Conservation (phyloP, 257 asterid genomes). For the Rehmannia glutinosa region DNA sequence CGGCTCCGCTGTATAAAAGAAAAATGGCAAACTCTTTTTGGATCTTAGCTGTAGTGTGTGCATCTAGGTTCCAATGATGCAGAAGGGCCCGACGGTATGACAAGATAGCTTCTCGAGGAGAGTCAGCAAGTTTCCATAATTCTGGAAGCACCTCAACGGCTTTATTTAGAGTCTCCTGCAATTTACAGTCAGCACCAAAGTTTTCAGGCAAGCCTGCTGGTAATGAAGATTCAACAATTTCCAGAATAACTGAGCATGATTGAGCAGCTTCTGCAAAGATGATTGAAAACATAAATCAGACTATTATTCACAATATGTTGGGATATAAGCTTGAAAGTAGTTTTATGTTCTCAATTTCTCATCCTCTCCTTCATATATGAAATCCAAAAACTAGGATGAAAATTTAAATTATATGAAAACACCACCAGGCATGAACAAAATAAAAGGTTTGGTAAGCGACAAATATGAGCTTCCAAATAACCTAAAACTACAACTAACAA, state of each 20-base stretch:
- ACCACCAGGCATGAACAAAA: background rate
- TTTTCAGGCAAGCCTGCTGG: conserved; percentile 91
- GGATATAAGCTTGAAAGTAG: conserved; percentile 15
- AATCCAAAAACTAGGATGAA: conserved; percentile 2
- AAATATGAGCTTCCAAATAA: background rate
- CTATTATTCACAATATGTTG: conserved; percentile 7
- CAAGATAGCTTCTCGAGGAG: conserved; percentile 65
- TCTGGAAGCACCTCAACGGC: conserved; percentile 90
- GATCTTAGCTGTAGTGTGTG: conserved; percentile 60
- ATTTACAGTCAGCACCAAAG: conserved; percentile 74
- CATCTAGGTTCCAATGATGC: conserved; percentile 78
- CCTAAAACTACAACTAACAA: conserved; percentile 2
- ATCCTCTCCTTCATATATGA: background rate
- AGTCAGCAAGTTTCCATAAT: conserved; percentile 75
- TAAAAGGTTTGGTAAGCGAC: background rate
- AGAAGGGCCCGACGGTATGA: conserved; percentile 88
- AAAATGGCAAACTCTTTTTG: conserved; percentile 75
- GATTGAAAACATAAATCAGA: conserved; percentile 31
- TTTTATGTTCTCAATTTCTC: background rate
- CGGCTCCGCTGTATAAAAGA: conserved; percentile 83
- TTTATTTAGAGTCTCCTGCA: conserved; percentile 78
- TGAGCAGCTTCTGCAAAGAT: conserved; percentile 95
- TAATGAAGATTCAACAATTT: conserved; percentile 80
- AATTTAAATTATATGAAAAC: background rate
- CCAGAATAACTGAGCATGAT: conserved; percentile 89